These are phyloP conservation scores for Aurifilum marmelostoma DNA, from an alignment of 2,329 filamentous ascomycete genomes.

Conservation along the genomic window DNA sequence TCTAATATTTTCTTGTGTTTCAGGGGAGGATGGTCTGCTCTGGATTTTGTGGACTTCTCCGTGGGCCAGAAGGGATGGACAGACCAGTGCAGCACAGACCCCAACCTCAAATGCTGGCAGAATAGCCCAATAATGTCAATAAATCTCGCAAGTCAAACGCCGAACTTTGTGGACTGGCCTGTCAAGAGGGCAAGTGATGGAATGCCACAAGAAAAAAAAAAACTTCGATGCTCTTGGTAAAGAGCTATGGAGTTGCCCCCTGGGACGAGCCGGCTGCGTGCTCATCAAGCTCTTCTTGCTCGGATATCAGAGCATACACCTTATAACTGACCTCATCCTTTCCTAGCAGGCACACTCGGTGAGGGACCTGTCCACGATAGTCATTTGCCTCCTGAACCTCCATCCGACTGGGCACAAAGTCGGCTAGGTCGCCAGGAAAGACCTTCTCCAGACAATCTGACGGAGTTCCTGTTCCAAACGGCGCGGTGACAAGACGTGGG, in stretches of 20 bases:
- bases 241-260: neutral
- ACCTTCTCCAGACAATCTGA: neutral
- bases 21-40: neutral
- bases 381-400: constrained; percentile 52
- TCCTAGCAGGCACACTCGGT: constrained; percentile 55
- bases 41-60: neutral
- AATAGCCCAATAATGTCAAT: neutral
- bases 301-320: constrained; percentile 49
- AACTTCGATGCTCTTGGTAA: neutral
- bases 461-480: neutral
- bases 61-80: neutral
- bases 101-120: neutral
- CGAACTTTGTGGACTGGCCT: neutral
- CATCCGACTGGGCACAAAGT: constrained; percentile 52
- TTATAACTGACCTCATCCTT: constrained; percentile 51
- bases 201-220: neutral
- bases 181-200: neutral
- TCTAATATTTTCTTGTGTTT: neutral
- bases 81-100: neutral
- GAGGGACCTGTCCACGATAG: constrained; percentile 50
- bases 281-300: constrained; percentile 16
- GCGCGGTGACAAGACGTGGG: neutral
- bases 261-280: neutral
- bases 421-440: constrained; percentile 34
- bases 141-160: neutral